Base-by-base conservation (phyloP, 2,329 filamentous ascomycete species). In the Beauveria asiatica region DNA sequence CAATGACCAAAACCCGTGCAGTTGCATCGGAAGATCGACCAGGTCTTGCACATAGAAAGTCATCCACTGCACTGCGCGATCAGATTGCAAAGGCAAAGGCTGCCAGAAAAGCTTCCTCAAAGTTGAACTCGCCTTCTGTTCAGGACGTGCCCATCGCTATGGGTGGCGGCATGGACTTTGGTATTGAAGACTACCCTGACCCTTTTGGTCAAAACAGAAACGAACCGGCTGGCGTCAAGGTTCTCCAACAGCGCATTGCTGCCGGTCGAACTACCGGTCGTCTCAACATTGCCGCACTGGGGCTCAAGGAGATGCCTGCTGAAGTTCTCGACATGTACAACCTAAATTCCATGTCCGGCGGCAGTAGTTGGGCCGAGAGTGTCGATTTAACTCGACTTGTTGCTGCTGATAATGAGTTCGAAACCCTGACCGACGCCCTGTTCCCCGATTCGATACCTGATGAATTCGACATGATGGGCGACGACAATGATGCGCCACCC, bases 81-180 rank as follows among this genome's bases (percentile, higher is more conserved):
- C 92, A 94, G 58, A 97, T 97, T 64, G 91, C 92, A 42, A 93
- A 92, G 67, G 93, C 94, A 1, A 96, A 93, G 70, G 92, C 92
- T 2, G 89, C 91, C 2, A 88, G 84, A 60, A 83, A 85, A 63
- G 85, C 83, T 11, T 75, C 76, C 62, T 52, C 9, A 57, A 63
- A 33, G 62, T 49, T 9, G 25, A 50, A 60, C 1, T 17, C 46
- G 30, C 33, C 50, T 27, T 56, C 45, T 7, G 23, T 17, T 4
- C 50, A 64, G 5, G 66, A 69, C 41, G 71, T 78, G 0, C 73
- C 82, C 1, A 67, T 81, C 13, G 76, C 81, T 0, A 75, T 76
- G 0, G 81, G 80, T 46, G 68, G 66, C 49, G 68, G 69, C 0
- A 72, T 74, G 33, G 70, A 74, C 64, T 85, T 87, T 69, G 84